These are phyloP conservation scores for Sugiyamaella chiloensis DNA, from an alignment of 805 yeast genomes.

Conservation along the genomic window DNA sequence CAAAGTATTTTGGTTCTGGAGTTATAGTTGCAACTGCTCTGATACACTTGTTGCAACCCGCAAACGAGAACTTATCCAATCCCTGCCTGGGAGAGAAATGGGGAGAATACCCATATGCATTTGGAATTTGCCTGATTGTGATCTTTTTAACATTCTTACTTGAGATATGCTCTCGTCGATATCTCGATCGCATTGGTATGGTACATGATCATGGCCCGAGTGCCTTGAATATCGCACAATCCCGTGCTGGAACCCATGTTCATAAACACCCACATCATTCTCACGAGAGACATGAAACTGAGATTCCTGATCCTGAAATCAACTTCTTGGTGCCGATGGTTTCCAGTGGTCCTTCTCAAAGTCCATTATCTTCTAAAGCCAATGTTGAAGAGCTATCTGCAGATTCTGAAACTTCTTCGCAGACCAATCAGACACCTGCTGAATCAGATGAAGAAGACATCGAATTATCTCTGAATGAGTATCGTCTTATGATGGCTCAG, in stretches of 20 bases:
- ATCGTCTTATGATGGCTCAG: slow-evolving; percentile 26
- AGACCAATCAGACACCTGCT: background rate
- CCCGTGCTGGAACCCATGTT: background rate
- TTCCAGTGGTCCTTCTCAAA: background rate
- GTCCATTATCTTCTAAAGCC: background rate
- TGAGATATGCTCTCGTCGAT: slow-evolving; percentile 21
- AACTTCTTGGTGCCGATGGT: background rate
- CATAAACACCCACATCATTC: background rate
- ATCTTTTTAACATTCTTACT: slow-evolving; percentile 35
- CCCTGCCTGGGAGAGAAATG: slow-evolving; percentile 30
- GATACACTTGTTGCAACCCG: slow-evolving; percentile 54
- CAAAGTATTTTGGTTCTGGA: slow-evolving; percentile 65
- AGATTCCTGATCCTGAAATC: background rate
- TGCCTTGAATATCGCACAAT: slow-evolving; percentile 8
- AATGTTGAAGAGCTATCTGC: background rate
- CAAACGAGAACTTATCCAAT: slow-evolving; percentile 28
- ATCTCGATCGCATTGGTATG: slow-evolving; percentile 18
- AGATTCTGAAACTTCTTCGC: background rate
- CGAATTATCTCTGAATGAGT: background rate
- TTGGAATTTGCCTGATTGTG: slow-evolving; percentile 50
- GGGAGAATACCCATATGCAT: slow-evolving; percentile 56
- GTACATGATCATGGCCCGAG: slow-evolving; percentile 26
- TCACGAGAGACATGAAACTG: background rate
- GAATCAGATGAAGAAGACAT: background rate
- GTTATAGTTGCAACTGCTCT: slow-evolving; percentile 76